Percentiles rank a stretch among this genome's conserved stretches.
Evolutionary conservation across 129 eudicot genomes (phyloP).

Genomic region (Flaveria trinervia): DNA sequence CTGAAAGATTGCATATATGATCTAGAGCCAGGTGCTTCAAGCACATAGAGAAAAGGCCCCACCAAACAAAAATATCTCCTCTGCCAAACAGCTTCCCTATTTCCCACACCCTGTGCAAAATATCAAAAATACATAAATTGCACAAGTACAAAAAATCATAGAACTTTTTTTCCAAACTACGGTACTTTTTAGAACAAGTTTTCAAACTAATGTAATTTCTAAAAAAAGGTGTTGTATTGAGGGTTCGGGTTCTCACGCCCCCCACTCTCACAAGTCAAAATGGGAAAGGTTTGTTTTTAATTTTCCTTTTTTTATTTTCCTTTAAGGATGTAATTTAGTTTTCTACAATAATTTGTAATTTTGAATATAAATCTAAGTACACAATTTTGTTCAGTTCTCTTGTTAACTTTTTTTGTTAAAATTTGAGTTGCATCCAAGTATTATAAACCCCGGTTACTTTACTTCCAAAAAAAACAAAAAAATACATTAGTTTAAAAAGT

Average conservation of each 20-base stretch:
- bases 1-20: constrained; percentile 82
- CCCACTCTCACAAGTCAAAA: neutral
- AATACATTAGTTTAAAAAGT: neutral
- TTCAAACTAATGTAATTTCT: neutral
- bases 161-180: neutral
- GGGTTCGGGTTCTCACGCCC: neutral
- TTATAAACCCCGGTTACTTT: neutral
- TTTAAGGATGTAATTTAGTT: neutral
- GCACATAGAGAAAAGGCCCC: constrained; percentile 85
- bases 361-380: neutral
- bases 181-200: neutral
- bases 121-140: constrained; percentile 18
- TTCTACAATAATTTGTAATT: neutral
- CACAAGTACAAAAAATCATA: neutral
- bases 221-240: neutral
- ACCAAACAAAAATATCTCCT: constrained; percentile 87
- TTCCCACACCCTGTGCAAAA: constrained; percentile 75
- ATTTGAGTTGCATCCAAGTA: neutral
- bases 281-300: neutral
- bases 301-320: neutral
- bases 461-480: neutral
- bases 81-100: constrained; percentile 98
- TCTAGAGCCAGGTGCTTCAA: constrained; percentile 80
- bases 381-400: neutral
- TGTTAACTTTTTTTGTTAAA: neutral